Percentiles rank a stretch among this genome's conserved stretches.
Conservation (phyloP, 495 filamentous ascomycete species). For the Lepidopterella palustris region DNA sequence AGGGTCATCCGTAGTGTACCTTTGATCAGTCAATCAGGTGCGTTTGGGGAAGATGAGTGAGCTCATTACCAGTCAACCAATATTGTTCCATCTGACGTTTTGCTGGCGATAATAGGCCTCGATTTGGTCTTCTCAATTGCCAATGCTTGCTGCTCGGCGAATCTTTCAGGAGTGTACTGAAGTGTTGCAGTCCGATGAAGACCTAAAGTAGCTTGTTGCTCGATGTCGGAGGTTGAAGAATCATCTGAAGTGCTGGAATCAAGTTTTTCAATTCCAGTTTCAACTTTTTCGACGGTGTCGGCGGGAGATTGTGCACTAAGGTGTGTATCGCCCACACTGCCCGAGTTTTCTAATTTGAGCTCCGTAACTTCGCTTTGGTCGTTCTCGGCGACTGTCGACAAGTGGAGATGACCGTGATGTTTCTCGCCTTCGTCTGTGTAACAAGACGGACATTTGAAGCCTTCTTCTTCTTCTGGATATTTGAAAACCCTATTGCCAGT, state of each 20-base stretch:
- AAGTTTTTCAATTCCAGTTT: conserved; percentile 1
- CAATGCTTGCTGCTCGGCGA: conserved; percentile 3
- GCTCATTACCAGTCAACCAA: conserved; percentile 45
- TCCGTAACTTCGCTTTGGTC: not conserved
- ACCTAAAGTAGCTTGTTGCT: not conserved
- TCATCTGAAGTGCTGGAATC: not conserved
- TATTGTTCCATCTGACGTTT: conserved; percentile 28
- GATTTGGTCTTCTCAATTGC: conserved; percentile 14
- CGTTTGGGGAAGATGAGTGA: not conserved
- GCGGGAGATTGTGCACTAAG: not conserved
- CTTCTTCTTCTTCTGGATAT: conserved; percentile 25
- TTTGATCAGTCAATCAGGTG: not conserved
- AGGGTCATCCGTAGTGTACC: conserved; percentile 45
- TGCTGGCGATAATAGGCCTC: conserved; percentile 5
- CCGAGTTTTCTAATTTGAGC: not conserved
- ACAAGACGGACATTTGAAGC: conserved; percentile 10
- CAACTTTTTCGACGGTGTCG: not conserved
- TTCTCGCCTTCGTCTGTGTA: conserved; percentile 8
- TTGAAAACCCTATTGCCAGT: conserved; percentile 13
- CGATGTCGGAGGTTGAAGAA: not conserved
- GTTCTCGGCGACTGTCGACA: not conserved
- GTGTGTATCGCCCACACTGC: too few relatives aligned
- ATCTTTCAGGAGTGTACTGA: conserved; percentile 14
- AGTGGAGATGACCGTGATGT: not conserved
- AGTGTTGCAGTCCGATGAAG: conserved; percentile 10